Base-by-base conservation (phyloP, 2,329 filamentous ascomycete species). In the Cytospora chrysosperma region DNA sequence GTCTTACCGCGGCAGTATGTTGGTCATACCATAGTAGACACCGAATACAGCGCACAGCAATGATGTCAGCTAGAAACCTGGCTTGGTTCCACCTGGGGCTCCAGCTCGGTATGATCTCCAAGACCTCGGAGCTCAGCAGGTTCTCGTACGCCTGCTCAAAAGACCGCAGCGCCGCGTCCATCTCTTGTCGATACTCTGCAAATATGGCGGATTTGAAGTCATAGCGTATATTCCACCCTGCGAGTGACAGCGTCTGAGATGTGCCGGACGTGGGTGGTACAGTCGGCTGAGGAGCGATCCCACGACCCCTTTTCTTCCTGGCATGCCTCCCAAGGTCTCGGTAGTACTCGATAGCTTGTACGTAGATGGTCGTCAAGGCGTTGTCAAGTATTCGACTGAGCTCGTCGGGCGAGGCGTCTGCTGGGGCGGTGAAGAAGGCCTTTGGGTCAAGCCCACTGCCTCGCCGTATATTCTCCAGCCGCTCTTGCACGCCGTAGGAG, bases 141-240 rank as follows among this genome's bases (percentile, higher is more conserved):
- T 86, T 87, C 59, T 96, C 92, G 69, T 98, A 93, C 4, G 93
- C 92, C 73, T 89, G 88, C 72, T 95, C 92, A 69, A 93, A 97
- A 59, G 92, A 93, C 51, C 93, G 86, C 71, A 92, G 82, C 0
- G 95, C 93, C 26, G 87, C 88, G 72, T 97, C 94, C 83, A 94
- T 91, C 74, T 98, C 95, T 72, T 96, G 91, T 10, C 95, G 86
- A 69, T 96, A 97, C 72, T 98, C 94, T 30, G 93, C 92, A 72
- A 98, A 91, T 0, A 97, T 82, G 8, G 89, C 94, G 21, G 93
- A 83, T 74, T 99, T 99, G 78, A 96, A 93, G 72, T 99, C 94
- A 75, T 97, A 97, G 19, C 94, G 88, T 59, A 96, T 89, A 71
- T 92, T 93, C 95, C 94, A 99, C 4, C 92, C 93, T 50, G 92